A percentile compares a stretch with the other conserved stretches of the same genome.
phyloP scores from a whole-genome alignment of 2,329 filamentous ascomycete species.

The Botryotinia convoluta region DNA sequence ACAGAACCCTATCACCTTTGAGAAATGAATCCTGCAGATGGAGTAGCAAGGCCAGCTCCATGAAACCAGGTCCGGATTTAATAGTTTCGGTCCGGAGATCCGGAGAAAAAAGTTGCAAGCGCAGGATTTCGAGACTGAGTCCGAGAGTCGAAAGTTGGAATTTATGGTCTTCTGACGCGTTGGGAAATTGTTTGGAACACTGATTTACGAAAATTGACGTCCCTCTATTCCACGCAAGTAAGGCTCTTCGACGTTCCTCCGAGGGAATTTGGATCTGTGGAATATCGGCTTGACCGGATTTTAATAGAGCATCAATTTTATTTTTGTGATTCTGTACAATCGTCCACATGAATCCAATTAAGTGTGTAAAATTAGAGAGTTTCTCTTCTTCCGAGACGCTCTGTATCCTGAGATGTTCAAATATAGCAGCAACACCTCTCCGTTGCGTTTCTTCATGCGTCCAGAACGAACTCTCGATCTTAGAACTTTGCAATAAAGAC shows the following conservation, averaged over 20 bases:
- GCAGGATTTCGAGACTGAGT: not conserved
- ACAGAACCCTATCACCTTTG: not conserved
- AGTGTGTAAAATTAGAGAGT: not conserved
- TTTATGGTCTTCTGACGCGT: not conserved
- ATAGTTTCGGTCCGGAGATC: not conserved
- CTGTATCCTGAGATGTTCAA: not conserved
- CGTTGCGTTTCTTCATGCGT: not conserved
- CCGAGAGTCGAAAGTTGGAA: not conserved
- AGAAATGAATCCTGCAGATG: not conserved
- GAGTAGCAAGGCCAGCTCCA: not conserved
- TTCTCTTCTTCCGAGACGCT: not conserved
- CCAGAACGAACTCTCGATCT: constrained; percentile 1
- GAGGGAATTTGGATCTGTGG: not conserved
- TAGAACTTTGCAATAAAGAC: not conserved
- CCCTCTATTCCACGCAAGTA: constrained; percentile 14
- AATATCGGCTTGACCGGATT: accelerated
- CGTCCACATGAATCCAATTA: not conserved
- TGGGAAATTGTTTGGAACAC: not conserved
- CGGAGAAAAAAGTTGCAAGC: not conserved
- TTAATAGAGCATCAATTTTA: not conserved
- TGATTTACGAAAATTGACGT: not conserved
- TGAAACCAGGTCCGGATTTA: not conserved
- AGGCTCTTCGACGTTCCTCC: not conserved
- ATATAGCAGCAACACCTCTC: not conserved
- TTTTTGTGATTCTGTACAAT: not conserved